Base-by-base conservation (phyloP, 2,329 filamentous ascomycete genomes). In the Ophiognomonia clavigignenti-juglandacearum region DNA sequence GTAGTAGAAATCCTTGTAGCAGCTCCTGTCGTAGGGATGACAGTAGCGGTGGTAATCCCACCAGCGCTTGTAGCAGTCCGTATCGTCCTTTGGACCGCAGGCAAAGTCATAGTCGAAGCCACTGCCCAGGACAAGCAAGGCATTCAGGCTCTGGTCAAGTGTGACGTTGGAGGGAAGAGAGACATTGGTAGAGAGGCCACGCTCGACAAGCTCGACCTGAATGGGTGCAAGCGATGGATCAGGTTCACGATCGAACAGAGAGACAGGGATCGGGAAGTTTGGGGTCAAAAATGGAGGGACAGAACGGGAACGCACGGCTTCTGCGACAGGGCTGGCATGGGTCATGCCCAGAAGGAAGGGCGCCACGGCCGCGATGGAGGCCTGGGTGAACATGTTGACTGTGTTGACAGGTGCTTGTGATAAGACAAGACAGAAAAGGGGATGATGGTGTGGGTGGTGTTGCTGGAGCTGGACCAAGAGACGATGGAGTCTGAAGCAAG, bases 331-430 rank as follows among this genome's bases (percentile, higher is more conserved):
- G 22, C 34, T 36, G 34, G 47, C 38, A 24, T 31, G 41, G 13
- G 47, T 26, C 10, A 49, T 18, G n/a, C 47, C 47, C 37, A 49
- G 23, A 9, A 49, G 10, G 24, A 49, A 41, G 34, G 47, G 37
- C 6, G 37, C 16, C 2, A 49, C 22, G 23, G 36, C 24, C 37
- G 38, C 37, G 22, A 49, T 13, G 16, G 47, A 31, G 14, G 41
- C 47, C 22, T 37, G 11, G 14, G 31, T 37, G 37, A 45, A 35
- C 47, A 49, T 49, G n/a, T 14, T 49, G 47, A 20, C 6, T 23
- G 40, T 13, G 24, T 6, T 26, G 43, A 34, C 34, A 36, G 36
- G 13, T 24, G 11, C n/a, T n/a, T n/a, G n/a, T n/a, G n/a, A n/a
- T n/a, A n/a, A n/a, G n/a, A n/a, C n/a, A n/a, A n/a, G n/a, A n/a